Conservation (phyloP, 352 stramenopile species). For the Pythium vanterpoolii region DNA sequence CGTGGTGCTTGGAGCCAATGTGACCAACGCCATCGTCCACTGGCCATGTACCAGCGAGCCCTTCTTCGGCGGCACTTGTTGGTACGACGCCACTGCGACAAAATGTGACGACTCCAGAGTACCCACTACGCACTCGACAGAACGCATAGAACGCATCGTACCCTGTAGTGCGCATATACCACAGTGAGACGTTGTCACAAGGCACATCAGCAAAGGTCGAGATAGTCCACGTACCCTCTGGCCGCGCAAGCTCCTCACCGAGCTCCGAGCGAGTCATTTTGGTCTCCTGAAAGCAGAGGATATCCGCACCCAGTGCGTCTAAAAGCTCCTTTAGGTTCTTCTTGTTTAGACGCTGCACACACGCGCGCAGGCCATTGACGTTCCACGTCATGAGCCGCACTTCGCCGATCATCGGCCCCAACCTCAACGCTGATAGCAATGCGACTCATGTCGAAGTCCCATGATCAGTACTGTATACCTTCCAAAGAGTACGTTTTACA, state of each 20-base stretch:
- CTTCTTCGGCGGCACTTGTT: slow-evolving; percentile 67
- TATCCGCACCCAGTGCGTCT: slow-evolving; percentile 52
- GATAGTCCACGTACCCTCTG: slow-evolving; percentile 29
- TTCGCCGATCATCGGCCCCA: slow-evolving; percentile 2
- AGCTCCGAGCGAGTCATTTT: slow-evolving; percentile 84
- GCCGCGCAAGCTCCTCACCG: slow-evolving; percentile 69
- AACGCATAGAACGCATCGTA: slow-evolving; percentile 88
- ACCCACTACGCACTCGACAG: slow-evolving; percentile 54
- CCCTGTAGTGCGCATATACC: slow-evolving; percentile 23
- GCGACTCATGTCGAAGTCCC: background rate
- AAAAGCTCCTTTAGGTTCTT: slow-evolving; percentile 47
- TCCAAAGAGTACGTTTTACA: background rate
- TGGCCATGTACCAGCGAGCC: slow-evolving; percentile 57
- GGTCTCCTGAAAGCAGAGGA: slow-evolving; percentile 85
- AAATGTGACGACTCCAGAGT: slow-evolving; percentile 82
- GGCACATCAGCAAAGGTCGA: background rate
- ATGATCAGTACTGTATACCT: background rate
- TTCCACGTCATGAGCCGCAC: slow-evolving; percentile 82
- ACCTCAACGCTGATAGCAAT: background rate
- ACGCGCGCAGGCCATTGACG: slow-evolving; percentile 78
- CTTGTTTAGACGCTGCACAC: slow-evolving; percentile 57
- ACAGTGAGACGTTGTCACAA: background rate
- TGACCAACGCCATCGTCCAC: slow-evolving; percentile 57
- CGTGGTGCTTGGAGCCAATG: slow-evolving; percentile 38
- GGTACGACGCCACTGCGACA: slow-evolving; percentile 39